Conservation (phyloP, 176 grass and related monocot genomes). For the Oryza glaberrima region DNA sequence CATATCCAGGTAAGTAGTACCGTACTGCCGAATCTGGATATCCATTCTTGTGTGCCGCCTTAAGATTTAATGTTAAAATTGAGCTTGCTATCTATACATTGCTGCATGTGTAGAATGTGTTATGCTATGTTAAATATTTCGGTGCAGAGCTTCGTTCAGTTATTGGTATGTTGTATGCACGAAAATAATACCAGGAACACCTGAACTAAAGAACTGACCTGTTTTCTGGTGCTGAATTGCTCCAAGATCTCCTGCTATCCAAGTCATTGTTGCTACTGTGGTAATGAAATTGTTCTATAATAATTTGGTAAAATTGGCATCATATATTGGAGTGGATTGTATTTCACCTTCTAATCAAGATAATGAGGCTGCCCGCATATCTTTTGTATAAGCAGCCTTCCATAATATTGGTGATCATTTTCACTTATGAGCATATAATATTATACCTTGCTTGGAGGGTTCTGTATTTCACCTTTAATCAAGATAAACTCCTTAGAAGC, state of each 20-base stretch:
- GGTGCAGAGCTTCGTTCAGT: background rate
- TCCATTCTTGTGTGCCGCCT: background rate
- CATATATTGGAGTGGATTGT: too few relatives aligned
- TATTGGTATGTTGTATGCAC: background rate
- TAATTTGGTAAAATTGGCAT: background rate
- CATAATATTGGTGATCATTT: background rate
- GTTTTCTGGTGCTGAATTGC: background rate
- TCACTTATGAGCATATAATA: too few relatives aligned
- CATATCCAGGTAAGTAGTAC: slow-evolving; percentile 77
- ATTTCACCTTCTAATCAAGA: too few relatives aligned
- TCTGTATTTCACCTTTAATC: slow-evolving; percentile 12
- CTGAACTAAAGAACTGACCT: background rate
- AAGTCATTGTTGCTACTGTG: background rate
- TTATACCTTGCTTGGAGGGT: background rate
- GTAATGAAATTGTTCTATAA: background rate
- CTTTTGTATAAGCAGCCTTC: background rate
- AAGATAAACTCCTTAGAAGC: slow-evolving; percentile 13
- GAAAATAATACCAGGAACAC: background rate
- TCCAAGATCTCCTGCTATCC: background rate
- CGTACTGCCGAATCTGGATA: background rate
- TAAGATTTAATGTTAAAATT: background rate
- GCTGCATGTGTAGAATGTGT: background rate
- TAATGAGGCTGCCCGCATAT: background rate
- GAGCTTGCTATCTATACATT: background rate
- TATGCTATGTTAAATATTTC: background rate